These are phyloP conservation scores for Orbilia quercus DNA, from an alignment of 2,329 filamentous ascomycete genomes.

Conservation along the genomic window DNA sequence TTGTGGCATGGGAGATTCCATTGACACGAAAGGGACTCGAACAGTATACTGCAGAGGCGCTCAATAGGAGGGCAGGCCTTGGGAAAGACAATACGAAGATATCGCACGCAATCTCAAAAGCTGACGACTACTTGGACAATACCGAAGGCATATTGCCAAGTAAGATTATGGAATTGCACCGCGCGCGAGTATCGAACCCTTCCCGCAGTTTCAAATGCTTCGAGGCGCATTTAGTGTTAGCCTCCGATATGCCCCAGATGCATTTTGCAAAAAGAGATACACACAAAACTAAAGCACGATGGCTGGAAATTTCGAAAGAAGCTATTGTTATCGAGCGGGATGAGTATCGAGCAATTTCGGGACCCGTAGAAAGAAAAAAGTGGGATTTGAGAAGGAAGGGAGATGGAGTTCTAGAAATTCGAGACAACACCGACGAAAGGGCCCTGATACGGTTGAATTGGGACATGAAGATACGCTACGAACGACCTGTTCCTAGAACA, in stretches of 20 bases:
- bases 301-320: constrained; percentile 17
- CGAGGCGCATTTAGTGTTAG: constrained; percentile 18
- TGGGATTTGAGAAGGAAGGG: constrained; percentile 6
- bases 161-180: constrained; percentile 39
- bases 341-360: constrained; percentile 28
- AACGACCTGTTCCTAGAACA: constrained; percentile 24
- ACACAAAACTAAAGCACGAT: constrained; percentile 32
- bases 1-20: constrained; percentile 47
- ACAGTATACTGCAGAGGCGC: constrained; percentile 3
- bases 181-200: constrained; percentile 4
- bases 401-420: constrained; percentile 8
- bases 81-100: not conserved
- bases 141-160: constrained; percentile 25
- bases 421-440: not conserved
- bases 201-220: constrained; percentile 4
- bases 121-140: constrained; percentile 5
- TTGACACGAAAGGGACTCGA: constrained; percentile 32
- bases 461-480: not conserved
- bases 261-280: constrained; percentile 28
- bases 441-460: constrained; percentile 7
- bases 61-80: constrained; percentile 23
- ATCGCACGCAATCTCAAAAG: not conserved
- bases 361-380: constrained; percentile 1
- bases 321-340: constrained; percentile 23
- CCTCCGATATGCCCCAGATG: constrained; percentile 21